These are phyloP conservation scores for Metschnikowia orientalis DNA, from an alignment of 805 yeast genomes.

Conservation along the genomic window DNA sequence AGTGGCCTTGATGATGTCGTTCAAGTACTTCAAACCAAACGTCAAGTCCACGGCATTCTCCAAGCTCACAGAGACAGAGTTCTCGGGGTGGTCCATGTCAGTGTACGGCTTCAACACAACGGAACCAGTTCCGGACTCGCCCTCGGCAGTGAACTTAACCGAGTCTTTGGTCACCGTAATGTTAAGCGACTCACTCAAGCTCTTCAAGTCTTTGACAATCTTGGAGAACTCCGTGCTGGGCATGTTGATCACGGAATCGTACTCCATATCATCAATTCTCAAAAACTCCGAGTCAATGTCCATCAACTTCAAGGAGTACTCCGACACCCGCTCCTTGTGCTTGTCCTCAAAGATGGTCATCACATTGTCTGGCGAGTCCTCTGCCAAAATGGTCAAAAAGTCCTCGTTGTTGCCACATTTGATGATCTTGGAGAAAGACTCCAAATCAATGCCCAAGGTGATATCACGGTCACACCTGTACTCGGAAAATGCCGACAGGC, in stretches of 20 bases:
- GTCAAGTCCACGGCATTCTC: conserved; percentile 83
- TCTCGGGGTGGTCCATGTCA: conserved; percentile 76
- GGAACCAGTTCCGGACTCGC: conserved; percentile 86
- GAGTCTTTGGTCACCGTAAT: conserved; percentile 88
- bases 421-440: conserved; percentile 81
- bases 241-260: conserved; percentile 80
- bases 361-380: conserved; percentile 78
- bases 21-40: conserved; percentile 87
- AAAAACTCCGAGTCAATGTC: conserved; percentile 94
- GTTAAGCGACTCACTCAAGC: conserved; percentile 81
- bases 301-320: conserved; percentile 88
- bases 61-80: conserved; percentile 69
- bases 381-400: conserved; percentile 82
- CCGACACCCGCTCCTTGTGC: conserved; percentile 85
- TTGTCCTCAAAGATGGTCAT: conserved; percentile 85
- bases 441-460: conserved; percentile 87
- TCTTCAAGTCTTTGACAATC: conserved; percentile 80
- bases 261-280: conserved; percentile 89
- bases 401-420: conserved; percentile 91
- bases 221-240: conserved; percentile 87
- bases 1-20: conserved; percentile 89
- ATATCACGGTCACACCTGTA: conserved; percentile 94
- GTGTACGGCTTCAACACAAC: conserved; percentile 81
- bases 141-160: conserved; percentile 83
- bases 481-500: conserved; percentile 81